phyloP scores from a whole-genome alignment of 352 stramenopile genomes.

The Globisporangium recalcitrans region DNA sequence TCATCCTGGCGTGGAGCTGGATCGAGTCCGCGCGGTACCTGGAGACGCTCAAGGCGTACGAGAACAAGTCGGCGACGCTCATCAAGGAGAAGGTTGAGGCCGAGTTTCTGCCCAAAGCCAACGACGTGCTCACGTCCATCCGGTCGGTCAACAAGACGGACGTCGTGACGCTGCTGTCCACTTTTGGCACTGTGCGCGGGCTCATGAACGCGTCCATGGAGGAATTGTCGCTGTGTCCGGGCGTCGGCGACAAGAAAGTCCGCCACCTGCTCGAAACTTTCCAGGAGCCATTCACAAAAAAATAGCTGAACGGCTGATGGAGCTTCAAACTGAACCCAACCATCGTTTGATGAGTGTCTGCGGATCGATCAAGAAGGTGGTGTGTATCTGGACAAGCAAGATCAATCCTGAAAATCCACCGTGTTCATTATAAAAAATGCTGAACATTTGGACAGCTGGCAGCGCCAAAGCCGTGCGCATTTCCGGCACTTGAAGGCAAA shows the following conservation, averaged over 20 bases:
- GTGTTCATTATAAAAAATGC: background rate
- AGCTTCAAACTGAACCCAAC: background rate
- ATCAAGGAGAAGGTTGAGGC: constrained; percentile 94
- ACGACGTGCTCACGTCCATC: constrained; percentile 88
- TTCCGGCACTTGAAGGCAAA: no score
- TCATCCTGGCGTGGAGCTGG: constrained; percentile 93
- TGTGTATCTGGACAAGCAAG: no score
- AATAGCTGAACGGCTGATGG: constrained; percentile 19
- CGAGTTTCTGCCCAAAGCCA: constrained; percentile 88
- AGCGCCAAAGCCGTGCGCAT: no score
- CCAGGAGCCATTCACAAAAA: constrained; percentile 88
- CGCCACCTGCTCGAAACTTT: constrained; percentile 91
- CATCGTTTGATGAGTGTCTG: background rate
- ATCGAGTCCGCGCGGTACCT: constrained; percentile 93
- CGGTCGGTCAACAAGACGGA: constrained; percentile 96
- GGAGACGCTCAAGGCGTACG: constrained; percentile 95
- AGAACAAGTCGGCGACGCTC: constrained; percentile 91
- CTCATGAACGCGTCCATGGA: constrained; percentile 90
- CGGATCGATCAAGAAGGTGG: background rate
- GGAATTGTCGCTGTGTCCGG: constrained; percentile 91
- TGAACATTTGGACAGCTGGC: no score
- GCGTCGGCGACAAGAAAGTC: constrained; percentile 94
- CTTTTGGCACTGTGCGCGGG: constrained; percentile 87
- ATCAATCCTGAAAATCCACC: background rate
- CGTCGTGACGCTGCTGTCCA: constrained; percentile 87